Evolutionary conservation across 1,139 yeast species (phyloP), one percentile per base, ranked within the genome.

Genomic region (Debaryomyces fabryi): DNA sequence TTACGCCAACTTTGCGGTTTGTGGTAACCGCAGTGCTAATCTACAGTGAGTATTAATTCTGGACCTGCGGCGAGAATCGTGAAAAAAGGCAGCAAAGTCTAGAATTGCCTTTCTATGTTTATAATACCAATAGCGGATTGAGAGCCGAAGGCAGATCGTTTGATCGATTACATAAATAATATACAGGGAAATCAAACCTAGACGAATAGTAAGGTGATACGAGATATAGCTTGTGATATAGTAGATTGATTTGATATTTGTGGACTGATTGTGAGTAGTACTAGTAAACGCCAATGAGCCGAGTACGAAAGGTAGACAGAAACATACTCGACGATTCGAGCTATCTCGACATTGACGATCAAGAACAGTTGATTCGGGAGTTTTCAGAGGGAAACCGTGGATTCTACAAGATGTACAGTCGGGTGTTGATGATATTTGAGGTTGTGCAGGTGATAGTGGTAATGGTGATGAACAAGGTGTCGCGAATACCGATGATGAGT

Each of bases 291-390:
- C 3, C 30, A n/a, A 40, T 40, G 43, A 30, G 43, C 21, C 34
- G 43, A 23, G 46, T 35, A 7, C 34, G 46, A 4, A 46, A 42
- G 21, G 33, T 46, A 16, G 49, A 46, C 30, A 36, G 43, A 23
- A 38, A 42, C n/a, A 21, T 46, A 16, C 44, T 46, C 25, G 38
- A 46, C 6, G 42, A 37, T 4, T 40, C 21, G 42, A 32, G 18
- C 12, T 36, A 36, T 15, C 34, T 46, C 30, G 49, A 46, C 25
- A 41, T 25, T n/a, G 46, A 37, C 38, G 49, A 46, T n/a, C 48
- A 45, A 33, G 41, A 45, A 12, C 41, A 39, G 16, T 38, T 45
- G 39, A 23, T 45, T 13, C 36, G 33, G 9, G 30, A 40, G 16
- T 40, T 45, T n/a, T 10, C 18, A 15, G 34, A 23, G 24, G 13